phyloP scores from a whole-genome alignment of 345 rosid species.

The Eucalyptus virginea region DNA sequence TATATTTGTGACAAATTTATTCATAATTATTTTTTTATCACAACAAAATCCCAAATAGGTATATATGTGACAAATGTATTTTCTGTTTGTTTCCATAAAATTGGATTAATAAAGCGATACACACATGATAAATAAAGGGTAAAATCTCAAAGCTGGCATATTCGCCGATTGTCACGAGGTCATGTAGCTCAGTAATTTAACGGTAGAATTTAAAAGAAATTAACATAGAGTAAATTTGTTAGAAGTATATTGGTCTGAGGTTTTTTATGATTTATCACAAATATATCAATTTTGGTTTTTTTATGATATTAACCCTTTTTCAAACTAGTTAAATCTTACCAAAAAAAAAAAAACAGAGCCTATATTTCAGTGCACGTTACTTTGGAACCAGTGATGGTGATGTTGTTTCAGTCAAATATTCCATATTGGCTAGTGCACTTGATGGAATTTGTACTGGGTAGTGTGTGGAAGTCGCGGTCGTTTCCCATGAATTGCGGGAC shows the following conservation, averaged over 20 bases:
- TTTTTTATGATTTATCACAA: too few species aligned
- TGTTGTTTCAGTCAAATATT: neutral
- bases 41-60: too few species aligned
- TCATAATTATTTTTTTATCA: too few species aligned
- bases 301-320: neutral
- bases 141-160: too few species aligned
- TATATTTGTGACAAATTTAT: too few species aligned
- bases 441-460: neutral
- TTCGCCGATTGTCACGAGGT: rapidly evolving
- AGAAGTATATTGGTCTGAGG: rapidly evolving
- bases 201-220: too few species aligned
- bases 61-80: too few species aligned
- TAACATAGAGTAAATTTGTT: too few species aligned
- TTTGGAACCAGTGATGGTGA: neutral
- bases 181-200: too few species aligned
- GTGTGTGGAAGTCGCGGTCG: neutral
- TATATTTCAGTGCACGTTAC: neutral
- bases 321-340: neutral
- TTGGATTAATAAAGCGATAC: too few species aligned
- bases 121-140: too few species aligned
- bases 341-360: neutral
- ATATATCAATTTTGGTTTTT: rapidly evolving
- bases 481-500: neutral
- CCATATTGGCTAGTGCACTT: neutral
- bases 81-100: too few species aligned